A percentile compares a stretch with the other conserved stretches of the same genome.
Conservation (phyloP, 78 protist genomes). For the Tieghemostelium lacteum region DNA sequence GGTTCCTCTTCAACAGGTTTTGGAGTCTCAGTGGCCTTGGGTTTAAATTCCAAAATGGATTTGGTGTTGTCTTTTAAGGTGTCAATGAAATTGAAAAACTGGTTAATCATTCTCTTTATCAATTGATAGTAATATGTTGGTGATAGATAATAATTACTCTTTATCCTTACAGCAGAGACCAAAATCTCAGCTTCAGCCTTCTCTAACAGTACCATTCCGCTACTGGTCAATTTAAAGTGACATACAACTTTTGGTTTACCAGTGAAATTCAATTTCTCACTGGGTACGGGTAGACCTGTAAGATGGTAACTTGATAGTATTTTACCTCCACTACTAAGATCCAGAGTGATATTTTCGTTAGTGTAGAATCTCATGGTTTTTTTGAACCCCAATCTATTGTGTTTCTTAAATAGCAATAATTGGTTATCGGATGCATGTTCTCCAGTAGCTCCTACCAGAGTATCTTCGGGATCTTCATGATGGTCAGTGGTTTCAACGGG, state of each 20-base stretch:
- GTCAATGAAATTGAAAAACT: not conserved
- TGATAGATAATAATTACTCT: not conserved
- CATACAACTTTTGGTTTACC: conserved; percentile 72
- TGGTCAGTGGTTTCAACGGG: not conserved
- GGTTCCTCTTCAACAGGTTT: not conserved
- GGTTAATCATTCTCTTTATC: not conserved
- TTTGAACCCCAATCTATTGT: conserved; percentile 34
- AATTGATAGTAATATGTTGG: conserved; percentile 2
- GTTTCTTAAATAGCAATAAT: conserved; percentile 15
- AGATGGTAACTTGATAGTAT: conserved; percentile 2
- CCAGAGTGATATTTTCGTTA: conserved; percentile 12
- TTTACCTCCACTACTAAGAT: not conserved
- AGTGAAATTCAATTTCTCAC: conserved; percentile 52
- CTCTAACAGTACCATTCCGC: conserved; percentile 69
- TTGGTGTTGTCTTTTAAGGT: conserved; percentile 5
- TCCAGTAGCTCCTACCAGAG: not conserved
- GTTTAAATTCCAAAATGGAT: not conserved
- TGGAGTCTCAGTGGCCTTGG: not conserved
- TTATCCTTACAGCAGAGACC: conserved; percentile 13
- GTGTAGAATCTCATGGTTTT: conserved; percentile 59
- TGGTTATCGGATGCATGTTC: not conserved
- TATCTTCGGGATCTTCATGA: not conserved
- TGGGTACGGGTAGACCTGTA: conserved; percentile 9
- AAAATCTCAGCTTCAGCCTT: conserved; percentile 84
- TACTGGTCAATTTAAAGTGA: conserved; percentile 39